phyloP scores from a whole-genome alignment of 257 asterid species.

The Ilex aquifolium region DNA sequence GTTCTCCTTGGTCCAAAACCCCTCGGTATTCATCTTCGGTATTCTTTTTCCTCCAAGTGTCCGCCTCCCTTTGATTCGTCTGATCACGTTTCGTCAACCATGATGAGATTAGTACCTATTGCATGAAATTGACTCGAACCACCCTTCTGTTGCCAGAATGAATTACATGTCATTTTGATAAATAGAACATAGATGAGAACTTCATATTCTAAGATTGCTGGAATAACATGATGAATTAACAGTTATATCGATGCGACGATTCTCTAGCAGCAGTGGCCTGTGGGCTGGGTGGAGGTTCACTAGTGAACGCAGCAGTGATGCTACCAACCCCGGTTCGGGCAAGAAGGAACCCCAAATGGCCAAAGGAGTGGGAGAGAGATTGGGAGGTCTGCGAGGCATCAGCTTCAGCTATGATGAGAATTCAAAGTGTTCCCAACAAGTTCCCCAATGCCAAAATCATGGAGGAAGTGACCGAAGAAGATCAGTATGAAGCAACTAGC shows the following conservation, averaged over 20 bases:
- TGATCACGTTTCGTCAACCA: too few relatives aligned
- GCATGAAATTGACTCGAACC: too few relatives aligned
- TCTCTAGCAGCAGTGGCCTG: slow-evolving; percentile 41
- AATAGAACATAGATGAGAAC: too few relatives aligned
- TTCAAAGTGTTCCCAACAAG: slow-evolving; percentile 32
- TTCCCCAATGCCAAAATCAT: slow-evolving; percentile 34
- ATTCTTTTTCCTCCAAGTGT: too few relatives aligned
- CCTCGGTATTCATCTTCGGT: too few relatives aligned
- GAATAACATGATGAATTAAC: background rate
- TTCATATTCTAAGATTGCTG: background rate
- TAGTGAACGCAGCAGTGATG: slow-evolving; percentile 51
- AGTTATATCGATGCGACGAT: slow-evolving; percentile 38
- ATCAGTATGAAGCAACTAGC: slow-evolving; percentile 13
- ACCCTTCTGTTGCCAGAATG: too few relatives aligned
- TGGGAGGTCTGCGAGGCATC: slow-evolving; percentile 42
- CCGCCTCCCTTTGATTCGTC: too few relatives aligned
- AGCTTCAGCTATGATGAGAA: slow-evolving; percentile 38
- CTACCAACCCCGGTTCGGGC: slow-evolving; percentile 32
- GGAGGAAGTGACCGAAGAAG: slow-evolving; percentile 21
- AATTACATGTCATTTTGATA: too few relatives aligned
- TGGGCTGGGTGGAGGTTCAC: slow-evolving; percentile 65
- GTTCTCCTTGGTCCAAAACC: too few relatives aligned
- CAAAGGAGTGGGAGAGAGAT: slow-evolving; percentile 46
- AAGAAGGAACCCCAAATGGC: slow-evolving; percentile 44
- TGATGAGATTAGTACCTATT: too few relatives aligned